Evolutionary conservation across 2,329 filamentous ascomycete genomes (phyloP).

Genomic region (Coniochaeta hoffmannii): DNA sequence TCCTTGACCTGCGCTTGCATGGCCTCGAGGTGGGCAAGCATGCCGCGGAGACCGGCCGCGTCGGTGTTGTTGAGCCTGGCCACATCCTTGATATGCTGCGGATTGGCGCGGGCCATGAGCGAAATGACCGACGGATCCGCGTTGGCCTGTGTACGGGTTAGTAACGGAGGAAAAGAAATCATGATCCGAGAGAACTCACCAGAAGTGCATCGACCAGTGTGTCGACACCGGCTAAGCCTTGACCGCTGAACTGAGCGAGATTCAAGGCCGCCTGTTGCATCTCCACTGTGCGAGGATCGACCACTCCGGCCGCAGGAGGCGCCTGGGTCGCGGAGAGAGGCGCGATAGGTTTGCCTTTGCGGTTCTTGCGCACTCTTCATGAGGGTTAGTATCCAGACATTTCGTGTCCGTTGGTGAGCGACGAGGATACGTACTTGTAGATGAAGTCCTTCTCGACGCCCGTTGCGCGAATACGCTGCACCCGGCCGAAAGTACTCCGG

Average conservation of each 20-base stretch:
- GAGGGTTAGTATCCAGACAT: not conserved
- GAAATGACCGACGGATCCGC: slow-evolving; percentile 37
- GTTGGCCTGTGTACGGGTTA: slow-evolving; percentile 26
- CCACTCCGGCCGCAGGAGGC: not conserved
- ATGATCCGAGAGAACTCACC: slow-evolving; percentile 37
- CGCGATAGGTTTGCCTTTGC: slow-evolving; percentile 17
- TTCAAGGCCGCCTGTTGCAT: slow-evolving; percentile 62
- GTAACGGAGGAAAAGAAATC: not conserved
- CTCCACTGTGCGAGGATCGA: slow-evolving; percentile 38
- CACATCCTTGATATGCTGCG: slow-evolving; percentile 29
- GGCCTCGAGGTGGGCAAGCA: slow-evolving; percentile 39
- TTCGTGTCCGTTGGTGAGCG: no score
- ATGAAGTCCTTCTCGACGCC: slow-evolving; percentile 70
- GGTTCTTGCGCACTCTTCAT: slow-evolving; percentile 21
- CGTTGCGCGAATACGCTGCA: slow-evolving; percentile 55
- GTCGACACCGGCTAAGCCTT: slow-evolving; percentile 40
- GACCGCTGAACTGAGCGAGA: slow-evolving; percentile 48
- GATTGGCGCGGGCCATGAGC: slow-evolving; percentile 40
- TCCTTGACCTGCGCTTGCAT: slow-evolving; percentile 30
- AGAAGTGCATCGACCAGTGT: slow-evolving; percentile 53
- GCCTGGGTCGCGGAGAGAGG: slow-evolving; percentile 18
- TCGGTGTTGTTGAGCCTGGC: slow-evolving; percentile 34
- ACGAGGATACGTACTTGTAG: slow-evolving; percentile 38
- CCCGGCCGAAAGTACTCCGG: slow-evolving; percentile 52
- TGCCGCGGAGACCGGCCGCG: slow-evolving; percentile 36